Base-by-base conservation (phyloP, 2,329 filamentous ascomycete genomes). In the Aplosporella prunicola region DNA sequence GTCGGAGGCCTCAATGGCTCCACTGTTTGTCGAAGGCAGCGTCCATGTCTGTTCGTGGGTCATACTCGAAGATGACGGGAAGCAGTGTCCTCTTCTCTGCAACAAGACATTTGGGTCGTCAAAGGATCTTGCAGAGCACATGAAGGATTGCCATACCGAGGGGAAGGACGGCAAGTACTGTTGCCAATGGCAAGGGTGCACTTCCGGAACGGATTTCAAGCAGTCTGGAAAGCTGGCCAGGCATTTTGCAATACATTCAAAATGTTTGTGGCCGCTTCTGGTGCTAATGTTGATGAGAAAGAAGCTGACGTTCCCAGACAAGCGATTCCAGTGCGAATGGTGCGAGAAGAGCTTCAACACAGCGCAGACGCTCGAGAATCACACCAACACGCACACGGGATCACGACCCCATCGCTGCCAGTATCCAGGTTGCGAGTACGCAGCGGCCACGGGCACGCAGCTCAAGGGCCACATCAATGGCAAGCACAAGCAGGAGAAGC, bases 351-450 rank as follows among this genome's bases (percentile, higher is more conserved):
- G 52, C 1, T 61, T 60, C 37, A 57, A 55, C 5, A 61, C 57
- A 4, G 59, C 58, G 28, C 58, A 61, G 46, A 56, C 56, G n/a
- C 56, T 59, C 34, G 56, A 60, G 26, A 61, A 61, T 26, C 58
- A 61, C 29, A 52, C 58, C 40, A 49, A 57, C 6, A 60, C 57
- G 2, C 58, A 61, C 32, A 58, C 55, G 0, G 57, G 57, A 11
- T 51, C 55, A 23, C 47, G 55, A 9, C 58, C 58, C 2, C 60
- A 60, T 20, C 48, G 51, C 6, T 61, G 58, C 33, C 50, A 56
- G 22, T 47, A 51, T 13, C 22, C 31, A 13, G 38, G 32, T 8
- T 61, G 58, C 34, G 52, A 50, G 2, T 60, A 59, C 32, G 57
- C 51, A 1, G 59, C 57, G 2, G 60, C 58, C 0, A 61, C 58